Conservation (phyloP, 1,139 yeast genomes). For the Trichomonascaceae sp. region DNA sequence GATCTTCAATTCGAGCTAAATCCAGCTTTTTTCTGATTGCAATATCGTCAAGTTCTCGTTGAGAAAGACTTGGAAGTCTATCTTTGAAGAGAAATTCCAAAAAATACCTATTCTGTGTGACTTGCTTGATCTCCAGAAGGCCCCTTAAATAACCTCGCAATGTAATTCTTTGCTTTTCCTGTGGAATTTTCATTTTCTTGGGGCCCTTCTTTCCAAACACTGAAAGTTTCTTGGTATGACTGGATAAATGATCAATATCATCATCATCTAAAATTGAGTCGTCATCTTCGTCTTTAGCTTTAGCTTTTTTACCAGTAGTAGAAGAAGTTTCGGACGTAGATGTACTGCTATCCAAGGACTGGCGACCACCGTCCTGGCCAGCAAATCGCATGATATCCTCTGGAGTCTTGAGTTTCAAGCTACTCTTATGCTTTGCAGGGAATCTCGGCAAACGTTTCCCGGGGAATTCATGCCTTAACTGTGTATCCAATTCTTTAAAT, state of each 20-base stretch:
- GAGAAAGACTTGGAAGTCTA: slow-evolving; percentile 33
- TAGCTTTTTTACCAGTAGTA: slow-evolving; percentile 8
- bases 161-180: slow-evolving; percentile 71
- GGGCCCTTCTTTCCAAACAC: slow-evolving; percentile 1
- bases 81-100: slow-evolving; percentile 46
- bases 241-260: background rate
- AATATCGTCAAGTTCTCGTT: slow-evolving; percentile 49
- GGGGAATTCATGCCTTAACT: slow-evolving; percentile 53
- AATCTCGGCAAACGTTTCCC: slow-evolving; percentile 62
- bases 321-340: background rate
- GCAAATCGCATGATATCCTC: slow-evolving; percentile 9
- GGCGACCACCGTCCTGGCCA: slow-evolving; percentile 8
- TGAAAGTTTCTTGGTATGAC: background rate
- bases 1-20: slow-evolving; percentile 53
- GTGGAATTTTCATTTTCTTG: slow-evolving; percentile 31
- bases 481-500: slow-evolving; percentile 50
- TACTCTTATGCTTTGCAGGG: slow-evolving; percentile 47
- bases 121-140: slow-evolving; percentile 48
- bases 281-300: slow-evolving; percentile 18
- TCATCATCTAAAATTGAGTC: background rate
- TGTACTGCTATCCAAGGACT: background rate
- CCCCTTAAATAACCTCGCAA: slow-evolving; percentile 63
- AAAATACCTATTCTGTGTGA: slow-evolving; percentile 48
- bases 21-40: slow-evolving; percentile 56
- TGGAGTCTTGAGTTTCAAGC: slow-evolving; percentile 7